Evolutionary conservation across 2,329 filamentous ascomycete genomes (phyloP).

Genomic region (Ophiostoma perfectum): DNA sequence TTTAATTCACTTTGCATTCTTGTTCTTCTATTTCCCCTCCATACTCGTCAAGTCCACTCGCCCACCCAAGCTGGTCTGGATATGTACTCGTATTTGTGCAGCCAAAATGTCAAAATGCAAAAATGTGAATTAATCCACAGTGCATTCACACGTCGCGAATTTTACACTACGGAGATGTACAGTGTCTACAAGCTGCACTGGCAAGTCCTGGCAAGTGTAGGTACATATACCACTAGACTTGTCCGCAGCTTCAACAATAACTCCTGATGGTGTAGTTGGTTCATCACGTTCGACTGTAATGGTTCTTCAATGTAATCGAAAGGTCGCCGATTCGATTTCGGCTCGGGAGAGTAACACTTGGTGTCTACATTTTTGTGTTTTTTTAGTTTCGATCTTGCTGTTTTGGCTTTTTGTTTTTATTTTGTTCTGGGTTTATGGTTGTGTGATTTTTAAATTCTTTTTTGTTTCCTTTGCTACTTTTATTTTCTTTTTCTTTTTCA

Average conservation of each 20-base stretch:
- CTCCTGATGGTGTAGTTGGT: slow-evolving; percentile 16
- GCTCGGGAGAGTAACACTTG: slow-evolving; percentile 7
- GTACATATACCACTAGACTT: not conserved
- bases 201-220: not conserved
- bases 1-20: no score
- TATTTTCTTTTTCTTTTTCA: no score
- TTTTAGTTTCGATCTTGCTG: not conserved
- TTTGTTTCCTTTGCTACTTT: not conserved
- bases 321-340: slow-evolving; percentile 15
- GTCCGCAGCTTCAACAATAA: not conserved
- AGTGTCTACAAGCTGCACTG: not conserved
- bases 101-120: no score
- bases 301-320: slow-evolving; percentile 15
- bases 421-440: no score
- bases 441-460: not conserved
- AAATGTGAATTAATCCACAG: not conserved
- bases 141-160: no score
- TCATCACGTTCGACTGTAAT: slow-evolving; percentile 16
- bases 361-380: not conserved
- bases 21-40: no score
- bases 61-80: no score
- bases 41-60: no score
- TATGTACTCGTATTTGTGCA: no score
- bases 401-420: not conserved
- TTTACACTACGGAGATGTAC: not conserved